Conservation (phyloP, 768 basidiomycete species). For the Mycena albidolilacea region DNA sequence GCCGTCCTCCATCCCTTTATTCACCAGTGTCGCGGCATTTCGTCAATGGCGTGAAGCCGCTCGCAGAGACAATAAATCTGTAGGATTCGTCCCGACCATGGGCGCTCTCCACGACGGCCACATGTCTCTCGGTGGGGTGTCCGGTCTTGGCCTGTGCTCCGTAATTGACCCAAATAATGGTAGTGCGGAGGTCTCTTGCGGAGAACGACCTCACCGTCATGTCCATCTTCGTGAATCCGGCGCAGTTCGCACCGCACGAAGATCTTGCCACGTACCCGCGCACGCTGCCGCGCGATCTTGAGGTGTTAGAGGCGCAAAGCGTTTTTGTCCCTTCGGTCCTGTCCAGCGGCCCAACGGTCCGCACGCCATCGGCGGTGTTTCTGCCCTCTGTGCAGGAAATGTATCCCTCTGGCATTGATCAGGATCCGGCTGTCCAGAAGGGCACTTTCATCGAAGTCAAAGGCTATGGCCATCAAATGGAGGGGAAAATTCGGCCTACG, state of each 20-base stretch:
- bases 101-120: constrained; percentile 97
- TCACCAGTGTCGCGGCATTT: constrained; percentile 73
- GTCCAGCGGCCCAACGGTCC: constrained; percentile 40
- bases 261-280: constrained; percentile 94
- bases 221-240: constrained; percentile 98
- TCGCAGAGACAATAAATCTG: constrained; percentile 70
- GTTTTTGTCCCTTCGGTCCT: constrained; percentile 40
- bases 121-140: constrained; percentile 83
- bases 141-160: neutral
- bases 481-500: constrained; percentile 87
- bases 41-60: constrained; percentile 83
- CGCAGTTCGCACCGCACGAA: constrained; percentile 97
- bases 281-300: constrained; percentile 83
- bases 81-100: constrained; percentile 99
- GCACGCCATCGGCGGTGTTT: constrained; percentile 80
- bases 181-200: constrained; percentile 83
- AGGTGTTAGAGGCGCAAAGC: constrained; percentile 63
- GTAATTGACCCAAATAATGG: constrained; percentile 17
- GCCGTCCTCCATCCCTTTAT: constrained; percentile 59
- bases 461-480: constrained; percentile 94
- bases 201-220: constrained; percentile 91
- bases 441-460: constrained; percentile 96
- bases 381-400: constrained; percentile 85
- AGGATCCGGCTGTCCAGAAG: constrained; percentile 78
- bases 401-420: constrained; percentile 93